phyloP scores from a whole-genome alignment of 1,284 basidiomycete genomes.

The Ceratobasidium sp. region DNA sequence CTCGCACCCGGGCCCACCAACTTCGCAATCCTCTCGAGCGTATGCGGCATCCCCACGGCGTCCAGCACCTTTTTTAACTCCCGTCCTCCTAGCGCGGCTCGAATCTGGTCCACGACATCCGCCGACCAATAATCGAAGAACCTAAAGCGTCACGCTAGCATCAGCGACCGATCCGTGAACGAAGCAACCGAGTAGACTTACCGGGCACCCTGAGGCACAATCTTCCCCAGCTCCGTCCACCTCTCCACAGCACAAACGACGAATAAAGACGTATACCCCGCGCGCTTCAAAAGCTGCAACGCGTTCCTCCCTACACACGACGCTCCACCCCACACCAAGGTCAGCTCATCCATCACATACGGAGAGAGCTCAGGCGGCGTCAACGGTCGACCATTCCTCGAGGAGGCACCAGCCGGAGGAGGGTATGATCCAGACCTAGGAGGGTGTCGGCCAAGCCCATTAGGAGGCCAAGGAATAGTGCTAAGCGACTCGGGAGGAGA shows the following conservation, averaged over 20 bases:
- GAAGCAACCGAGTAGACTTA: neutral
- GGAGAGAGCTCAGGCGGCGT: neutral
- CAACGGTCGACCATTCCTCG: neutral
- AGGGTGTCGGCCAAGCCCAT: no score
- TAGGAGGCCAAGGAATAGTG: no score
- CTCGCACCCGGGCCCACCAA: slow-evolving; percentile 13
- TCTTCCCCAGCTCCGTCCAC: neutral
- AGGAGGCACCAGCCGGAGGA: neutral
- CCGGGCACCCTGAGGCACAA: slow-evolving; percentile 11
- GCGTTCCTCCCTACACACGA: slow-evolving; percentile 20
- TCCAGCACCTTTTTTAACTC: slow-evolving; percentile 32
- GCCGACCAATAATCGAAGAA: slow-evolving; percentile 33
- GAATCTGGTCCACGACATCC: slow-evolving; percentile 19
- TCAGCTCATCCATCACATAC: slow-evolving; percentile 29
- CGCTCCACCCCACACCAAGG: slow-evolving; percentile 25
- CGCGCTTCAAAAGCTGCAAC: slow-evolving; percentile 25
- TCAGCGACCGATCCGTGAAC: neutral
- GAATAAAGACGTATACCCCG: slow-evolving; percentile 32
- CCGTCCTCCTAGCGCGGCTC: slow-evolving; percentile 1
- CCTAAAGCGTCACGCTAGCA: neutral
- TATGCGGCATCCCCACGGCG: slow-evolving; percentile 18
- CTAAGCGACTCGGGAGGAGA: no score
- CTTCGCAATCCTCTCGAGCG: slow-evolving; percentile 20
- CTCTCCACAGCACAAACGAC: slow-evolving; percentile 18
- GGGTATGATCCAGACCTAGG: neutral